phyloP scores from a whole-genome alignment of 805 yeast species.

The Suhomyces xylopsoci region DNA sequence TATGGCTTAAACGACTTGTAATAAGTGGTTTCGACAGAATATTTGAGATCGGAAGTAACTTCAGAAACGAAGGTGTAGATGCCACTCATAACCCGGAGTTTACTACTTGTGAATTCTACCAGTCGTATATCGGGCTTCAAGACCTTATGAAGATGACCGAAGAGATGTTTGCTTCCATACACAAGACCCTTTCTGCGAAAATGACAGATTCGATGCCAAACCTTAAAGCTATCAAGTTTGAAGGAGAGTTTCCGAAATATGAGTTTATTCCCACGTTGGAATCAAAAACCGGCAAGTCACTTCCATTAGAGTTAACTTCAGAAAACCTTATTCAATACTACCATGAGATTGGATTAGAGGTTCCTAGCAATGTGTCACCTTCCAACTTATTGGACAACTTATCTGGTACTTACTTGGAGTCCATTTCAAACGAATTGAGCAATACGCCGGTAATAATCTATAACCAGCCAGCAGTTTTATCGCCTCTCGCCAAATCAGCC shows the following conservation, averaged over 20 bases:
- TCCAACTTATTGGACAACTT: constrained; percentile 64
- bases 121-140: constrained; percentile 61
- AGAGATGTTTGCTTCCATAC: constrained; percentile 45
- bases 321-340: constrained; percentile 42
- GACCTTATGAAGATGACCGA: constrained; percentile 68
- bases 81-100: constrained; percentile 93
- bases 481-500: constrained; percentile 82
- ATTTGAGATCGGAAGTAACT: constrained; percentile 80
- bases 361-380: constrained; percentile 45
- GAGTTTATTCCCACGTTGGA: constrained; percentile 73
- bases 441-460: constrained; percentile 66
- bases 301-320: constrained; percentile 47
- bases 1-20: constrained; percentile 84
- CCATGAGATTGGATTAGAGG: constrained; percentile 29
- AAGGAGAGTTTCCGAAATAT: constrained; percentile 27
- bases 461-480: constrained; percentile 80
- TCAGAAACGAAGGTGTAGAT: constrained; percentile 92
- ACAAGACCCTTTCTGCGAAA: constrained; percentile 22
- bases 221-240: constrained; percentile 21
- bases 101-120: constrained; percentile 86
- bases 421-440: constrained; percentile 40
- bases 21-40: constrained; percentile 84
- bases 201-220: not conserved
- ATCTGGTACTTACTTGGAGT: constrained; percentile 62
- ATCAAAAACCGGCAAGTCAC: constrained; percentile 40